Base-by-base conservation (phyloP, 108 stramenopile genomes). In the Chaetoceros tenuissimus region DNA sequence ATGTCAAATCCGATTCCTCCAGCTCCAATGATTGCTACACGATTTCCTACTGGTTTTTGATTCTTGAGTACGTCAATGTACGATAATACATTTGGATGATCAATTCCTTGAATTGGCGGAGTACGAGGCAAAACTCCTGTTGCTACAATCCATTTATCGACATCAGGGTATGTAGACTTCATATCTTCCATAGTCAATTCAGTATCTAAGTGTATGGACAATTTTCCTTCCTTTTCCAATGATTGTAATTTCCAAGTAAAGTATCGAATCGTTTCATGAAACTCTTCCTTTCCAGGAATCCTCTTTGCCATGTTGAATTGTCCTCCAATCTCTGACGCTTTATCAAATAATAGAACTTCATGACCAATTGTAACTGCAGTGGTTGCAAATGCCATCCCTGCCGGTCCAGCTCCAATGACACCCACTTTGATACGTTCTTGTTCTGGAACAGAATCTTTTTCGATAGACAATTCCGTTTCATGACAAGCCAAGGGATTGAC, bases 1-100 rank as follows among this genome's bases (percentile, higher is more conserved):
- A 98, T 92, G 77, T 98, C 98, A 64, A 98, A 98, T 22, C 98
- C 98, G 53, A 98, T 98, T 0, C 98, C 98, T 40, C 97, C 98
- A 3, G 96, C 98, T 31, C 98, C 98, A 72, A 98, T 89, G 21
- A 98, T 64, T 22, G 96, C 98, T 3, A 98, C 96, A 0, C 70
- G 68, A 34, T 81, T 46, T 48, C 98, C 98, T 18, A 96, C 94
- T 31, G 80, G 72, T 43, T 72, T 79, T 43, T 87, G 71, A 34
- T 77, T 50, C 45, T 74, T 71, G 43, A 99, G 64, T 1, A 99
- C 92, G 70, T 99, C 98, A 51, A 95, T 81, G 60, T 99, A 99
- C 16, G 85, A 85, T 53, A 97, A 55, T 21, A 99, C 96, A 63
- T 89, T 94, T 29, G 89, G 92, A 25, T 76, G 78, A 52, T 93